Evolutionary conservation across 23 red algal genomes (phyloP).

Genomic region (Gracilaria gracilis): DNA sequence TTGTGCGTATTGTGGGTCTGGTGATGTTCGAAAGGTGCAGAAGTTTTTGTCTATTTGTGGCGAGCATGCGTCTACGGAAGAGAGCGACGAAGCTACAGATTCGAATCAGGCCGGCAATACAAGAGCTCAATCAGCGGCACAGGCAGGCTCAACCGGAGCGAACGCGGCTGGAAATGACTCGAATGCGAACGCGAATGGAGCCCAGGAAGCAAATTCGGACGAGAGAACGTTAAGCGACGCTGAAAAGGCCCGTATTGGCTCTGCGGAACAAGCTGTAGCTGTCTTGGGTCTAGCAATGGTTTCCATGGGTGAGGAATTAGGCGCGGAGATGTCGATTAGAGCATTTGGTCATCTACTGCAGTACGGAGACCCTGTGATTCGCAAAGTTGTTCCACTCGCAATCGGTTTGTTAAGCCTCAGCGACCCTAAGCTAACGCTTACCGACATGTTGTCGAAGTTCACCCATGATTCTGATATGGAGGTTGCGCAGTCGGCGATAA

Average conservation of each 20-base stretch:
- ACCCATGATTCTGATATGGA: conserved; percentile 94
- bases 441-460: conserved; percentile 91
- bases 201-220: conserved; percentile 5
- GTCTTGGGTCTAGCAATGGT: conserved; percentile 85
- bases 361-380: conserved; percentile 83
- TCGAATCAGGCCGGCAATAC: conserved; percentile 2
- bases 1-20: conserved; percentile 81
- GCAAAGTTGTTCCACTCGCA: conserved; percentile 87
- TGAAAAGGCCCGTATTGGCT: conserved; percentile 43
- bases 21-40: conserved; percentile 90
- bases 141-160: background rate
- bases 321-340: conserved; percentile 87
- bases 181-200: background rate
- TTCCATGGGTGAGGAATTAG: conserved; percentile 88
- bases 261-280: conserved; percentile 81
- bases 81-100: conserved; percentile 40
- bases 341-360: conserved; percentile 90
- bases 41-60: conserved; percentile 87
- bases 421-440: conserved; percentile 85
- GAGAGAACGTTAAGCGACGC: conserved; percentile 24
- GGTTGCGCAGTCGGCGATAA: conserved; percentile 85
- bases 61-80: conserved; percentile 67
- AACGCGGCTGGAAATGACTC: background rate
- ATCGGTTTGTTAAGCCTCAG: conserved; percentile 84
- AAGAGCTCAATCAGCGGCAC: background rate